Conservation (phyloP, 2,329 filamentous ascomycete genomes). For the Dactylellina cionopaga region DNA sequence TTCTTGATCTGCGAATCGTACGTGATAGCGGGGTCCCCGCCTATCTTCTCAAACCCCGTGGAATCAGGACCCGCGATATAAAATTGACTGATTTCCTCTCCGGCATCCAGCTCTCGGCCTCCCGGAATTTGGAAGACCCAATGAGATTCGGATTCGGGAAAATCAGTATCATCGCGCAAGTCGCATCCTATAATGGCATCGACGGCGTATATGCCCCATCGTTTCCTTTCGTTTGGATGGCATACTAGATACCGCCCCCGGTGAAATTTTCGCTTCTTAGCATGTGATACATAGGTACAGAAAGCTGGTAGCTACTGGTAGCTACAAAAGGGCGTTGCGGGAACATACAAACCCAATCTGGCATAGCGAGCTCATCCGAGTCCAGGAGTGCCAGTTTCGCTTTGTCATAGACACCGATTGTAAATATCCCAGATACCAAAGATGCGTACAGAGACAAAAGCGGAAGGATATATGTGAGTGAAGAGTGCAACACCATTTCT, state of each 20-base stretch:
- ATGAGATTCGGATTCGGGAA: not conserved
- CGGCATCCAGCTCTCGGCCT: constrained; percentile 2
- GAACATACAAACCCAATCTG: constrained; percentile 18
- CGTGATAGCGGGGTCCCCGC: not conserved
- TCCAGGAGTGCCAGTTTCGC: not conserved
- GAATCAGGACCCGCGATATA: constrained; percentile 9
- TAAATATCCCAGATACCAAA: not conserved
- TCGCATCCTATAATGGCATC: constrained; percentile 12
- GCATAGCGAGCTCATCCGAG: not conserved
- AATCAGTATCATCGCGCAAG: constrained; percentile 5
- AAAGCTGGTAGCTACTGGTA: not conserved
- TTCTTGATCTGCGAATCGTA: constrained; percentile 26
- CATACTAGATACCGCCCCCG: constrained; percentile 21
- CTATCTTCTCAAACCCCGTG: not conserved
- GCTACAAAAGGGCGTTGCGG: not conserved
- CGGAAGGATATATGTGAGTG: not conserved
- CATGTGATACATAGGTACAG: too few species aligned
- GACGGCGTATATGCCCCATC: constrained; percentile 29
- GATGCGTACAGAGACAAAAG: not conserved
- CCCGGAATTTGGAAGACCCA: constrained; percentile 19
- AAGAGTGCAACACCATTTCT: not conserved
- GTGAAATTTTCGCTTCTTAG: too few species aligned
- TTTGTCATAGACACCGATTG: constrained; percentile 12
- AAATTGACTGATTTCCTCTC: constrained; percentile 15
- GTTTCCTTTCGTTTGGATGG: constrained; percentile 10